A percentile compares a stretch with the other conserved stretches of the same genome.
phyloP scores from a whole-genome alignment of 2,329 filamentous ascomycete genomes.

The Chaetomium sp. region DNA sequence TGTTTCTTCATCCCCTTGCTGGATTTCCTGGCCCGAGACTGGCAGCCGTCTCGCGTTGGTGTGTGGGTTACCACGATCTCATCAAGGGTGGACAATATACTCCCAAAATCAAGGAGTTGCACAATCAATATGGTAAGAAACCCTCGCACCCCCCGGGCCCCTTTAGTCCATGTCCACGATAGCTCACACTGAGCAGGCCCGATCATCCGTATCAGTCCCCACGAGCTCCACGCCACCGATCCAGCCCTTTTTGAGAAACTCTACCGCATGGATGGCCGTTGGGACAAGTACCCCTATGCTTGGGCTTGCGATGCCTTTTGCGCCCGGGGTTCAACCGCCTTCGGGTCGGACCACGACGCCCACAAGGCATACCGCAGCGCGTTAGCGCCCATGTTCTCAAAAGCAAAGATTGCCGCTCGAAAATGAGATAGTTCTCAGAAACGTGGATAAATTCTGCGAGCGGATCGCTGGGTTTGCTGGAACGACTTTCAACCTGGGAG shows the following conservation, averaged over 20 bases:
- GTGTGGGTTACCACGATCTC: slow-evolving; percentile 39
- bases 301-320: slow-evolving; percentile 24
- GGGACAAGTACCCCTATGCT: slow-evolving; percentile 25
- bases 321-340: slow-evolving; percentile 6
- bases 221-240: slow-evolving; percentile 40
- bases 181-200: slow-evolving; percentile 31
- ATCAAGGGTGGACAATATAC: slow-evolving; percentile 35
- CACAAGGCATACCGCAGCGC: slow-evolving; percentile 14
- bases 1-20: slow-evolving; percentile 40
- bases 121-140: slow-evolving; percentile 37
- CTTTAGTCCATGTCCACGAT: no score
- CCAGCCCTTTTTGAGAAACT: slow-evolving; percentile 36
- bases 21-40: slow-evolving; percentile 39
- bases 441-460: not conserved
- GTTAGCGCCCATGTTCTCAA: slow-evolving; percentile 18
- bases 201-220: slow-evolving; percentile 41
- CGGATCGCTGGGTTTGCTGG: not conserved
- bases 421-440: slow-evolving; percentile 2
- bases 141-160: not conserved
- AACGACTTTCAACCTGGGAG: not conserved
- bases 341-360: slow-evolving; percentile 14
- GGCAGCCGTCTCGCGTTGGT: slow-evolving; percentile 35
- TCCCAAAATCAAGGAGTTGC: slow-evolving; percentile 36
- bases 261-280: slow-evolving; percentile 30
- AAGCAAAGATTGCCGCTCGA: slow-evolving; percentile 1